Evolutionary conservation across 2,329 filamentous ascomycete genomes (phyloP), one percentile per base, ranked within the genome.

Genomic region (Clonostachys chloroleuca): DNA sequence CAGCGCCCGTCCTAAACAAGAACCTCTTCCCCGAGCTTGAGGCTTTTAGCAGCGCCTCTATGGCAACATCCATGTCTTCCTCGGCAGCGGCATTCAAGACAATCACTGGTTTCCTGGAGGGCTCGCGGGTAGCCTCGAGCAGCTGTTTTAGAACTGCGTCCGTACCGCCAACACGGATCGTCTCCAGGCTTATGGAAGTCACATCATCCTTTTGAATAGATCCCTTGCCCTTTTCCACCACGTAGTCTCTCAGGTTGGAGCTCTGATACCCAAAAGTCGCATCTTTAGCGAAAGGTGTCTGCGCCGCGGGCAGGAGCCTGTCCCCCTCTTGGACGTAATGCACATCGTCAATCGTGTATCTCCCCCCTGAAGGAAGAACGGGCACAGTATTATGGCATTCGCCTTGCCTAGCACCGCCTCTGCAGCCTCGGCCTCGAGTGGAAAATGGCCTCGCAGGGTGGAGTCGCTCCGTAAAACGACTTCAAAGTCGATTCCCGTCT

Each of bases 291-390:
- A 82, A 82, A 4, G 73, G 76, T 3, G 77, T 81, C 48, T 70
- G 62, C 0, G 66, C 70, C 0, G 75, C 77, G 0, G 78, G 58
- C 1, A 62, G 53, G 1, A 62, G 51, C 12, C 46, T 52, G 5
- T 72, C 70, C 2, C 68, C 70, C 47, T 81, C 76, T 6, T 70
- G 68, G n/a, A 82, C 76, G 50, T 82, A 81, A 55, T 83, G 78
- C 1, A 81, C 68, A 54, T 83, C 74, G 30, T 74, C 56, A 13
- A 82, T 78, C 0, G 79, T 83, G 40, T 75, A 77, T 4, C 80
- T 58, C 0, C 80, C 79, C 80, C 80, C 52, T 83, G 78, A 5
- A 74, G 63, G 56, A 83, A 83, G 58, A 82, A 82, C 0, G 80
- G 80, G 0, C 77, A 77, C 0, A 83, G 61, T 2, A 83, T 64